Conservation (phyloP, 148 eudicot genomes). For the Chenopodium quinoa region DNA sequence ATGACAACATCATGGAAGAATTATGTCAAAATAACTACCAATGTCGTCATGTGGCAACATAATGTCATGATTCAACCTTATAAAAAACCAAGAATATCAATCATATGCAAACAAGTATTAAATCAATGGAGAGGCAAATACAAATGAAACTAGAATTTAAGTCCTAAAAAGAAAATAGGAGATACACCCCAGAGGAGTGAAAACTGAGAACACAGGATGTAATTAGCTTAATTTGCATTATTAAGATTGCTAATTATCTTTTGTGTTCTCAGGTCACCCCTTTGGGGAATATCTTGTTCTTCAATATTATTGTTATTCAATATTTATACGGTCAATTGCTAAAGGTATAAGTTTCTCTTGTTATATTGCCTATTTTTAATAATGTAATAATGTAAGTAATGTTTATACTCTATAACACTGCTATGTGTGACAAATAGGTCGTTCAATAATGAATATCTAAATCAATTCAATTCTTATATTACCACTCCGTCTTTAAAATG, state of each 20-base stretch:
- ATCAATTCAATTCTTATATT: too few relatives aligned
- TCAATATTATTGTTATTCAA: background rate
- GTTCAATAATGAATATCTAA: too few relatives aligned
- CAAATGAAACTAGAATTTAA: background rate
- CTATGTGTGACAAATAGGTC: too few relatives aligned
- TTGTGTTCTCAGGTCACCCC: conserved; percentile 43
- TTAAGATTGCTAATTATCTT: background rate
- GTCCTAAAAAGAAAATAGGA: background rate
- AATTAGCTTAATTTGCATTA: conserved; percentile 3
- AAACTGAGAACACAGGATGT: conserved; percentile 31
- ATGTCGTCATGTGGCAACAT: conserved; percentile 18
- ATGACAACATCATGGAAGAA: conserved; percentile 7
- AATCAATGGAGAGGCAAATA: background rate
- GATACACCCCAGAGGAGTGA: conserved; percentile 31
- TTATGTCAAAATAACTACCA: background rate
- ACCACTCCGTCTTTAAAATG: conserved; percentile 33
- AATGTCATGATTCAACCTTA: background rate
- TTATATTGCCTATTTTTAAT: too few relatives aligned
- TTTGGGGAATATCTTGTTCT: conserved; percentile 26
- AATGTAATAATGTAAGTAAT: too few relatives aligned
- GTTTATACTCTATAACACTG: too few relatives aligned
- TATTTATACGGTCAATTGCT: too few relatives aligned
- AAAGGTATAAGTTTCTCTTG: background rate
- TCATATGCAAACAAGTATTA: background rate
- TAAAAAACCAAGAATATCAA: background rate